A percentile compares a stretch with the other conserved stretches of the same genome.
Evolutionary conservation across 2,329 filamentous ascomycete genomes (phyloP).

Genomic region (Pezicula neosporulosa): DNA sequence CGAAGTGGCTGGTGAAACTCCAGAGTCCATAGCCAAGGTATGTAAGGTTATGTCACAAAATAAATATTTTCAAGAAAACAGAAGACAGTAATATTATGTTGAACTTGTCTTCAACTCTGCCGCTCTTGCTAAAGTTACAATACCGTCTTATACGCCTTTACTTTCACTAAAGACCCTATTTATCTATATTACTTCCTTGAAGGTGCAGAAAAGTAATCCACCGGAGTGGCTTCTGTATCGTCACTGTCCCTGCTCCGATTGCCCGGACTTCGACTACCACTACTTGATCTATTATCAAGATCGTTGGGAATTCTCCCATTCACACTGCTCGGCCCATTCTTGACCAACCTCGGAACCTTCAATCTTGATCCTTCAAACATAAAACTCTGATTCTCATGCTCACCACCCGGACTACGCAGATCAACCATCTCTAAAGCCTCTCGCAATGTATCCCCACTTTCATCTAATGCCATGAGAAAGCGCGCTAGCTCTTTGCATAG

Average conservation of each 20-base stretch:
- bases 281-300: conserved; percentile 23
- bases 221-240: conserved; percentile 1
- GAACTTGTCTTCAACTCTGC: too few relatives aligned
- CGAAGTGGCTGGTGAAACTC: too few relatives aligned
- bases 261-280: conserved; percentile 17
- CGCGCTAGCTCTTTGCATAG: conserved; percentile 90
- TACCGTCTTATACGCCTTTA: too few relatives aligned
- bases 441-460: conserved; percentile 74
- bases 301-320: conserved; percentile 32
- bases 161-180: neutral
- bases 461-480: conserved; percentile 92
- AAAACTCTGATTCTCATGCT: conserved; percentile 30
- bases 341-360: conserved; percentile 20
- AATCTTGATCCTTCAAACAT: conserved; percentile 34
- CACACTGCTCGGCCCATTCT: conserved; percentile 9
- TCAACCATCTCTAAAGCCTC: conserved; percentile 66
- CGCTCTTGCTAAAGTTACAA: too few relatives aligned
- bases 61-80: too few relatives aligned
- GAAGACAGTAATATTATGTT: too few relatives aligned
- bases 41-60: too few relatives aligned
- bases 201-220: conserved; percentile 19
- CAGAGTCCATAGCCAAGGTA: too few relatives aligned
- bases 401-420: conserved; percentile 31
- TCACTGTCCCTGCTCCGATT: conserved; percentile 4
- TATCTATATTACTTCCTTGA: neutral